Percentiles rank a stretch among this genome's conserved stretches.
Evolutionary conservation across 2,329 filamentous ascomycete species (phyloP).

Genomic region (Fusarium euwallaceae): DNA sequence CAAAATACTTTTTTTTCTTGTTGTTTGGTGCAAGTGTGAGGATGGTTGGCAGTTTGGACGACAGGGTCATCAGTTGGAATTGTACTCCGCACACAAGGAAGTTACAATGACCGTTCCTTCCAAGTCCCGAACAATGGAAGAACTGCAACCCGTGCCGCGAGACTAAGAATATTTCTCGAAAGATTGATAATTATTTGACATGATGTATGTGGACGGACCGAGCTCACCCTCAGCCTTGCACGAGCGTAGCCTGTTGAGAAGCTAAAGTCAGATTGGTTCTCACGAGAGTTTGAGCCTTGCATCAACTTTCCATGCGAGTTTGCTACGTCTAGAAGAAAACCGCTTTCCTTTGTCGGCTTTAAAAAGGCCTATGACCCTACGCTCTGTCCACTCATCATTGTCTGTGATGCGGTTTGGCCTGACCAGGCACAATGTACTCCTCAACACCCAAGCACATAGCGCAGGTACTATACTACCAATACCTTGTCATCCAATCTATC

Average conservation of each 20-base stretch:
- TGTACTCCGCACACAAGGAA: background rate
- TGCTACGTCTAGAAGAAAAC: background rate
- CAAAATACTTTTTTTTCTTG: background rate
- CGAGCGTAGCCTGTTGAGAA: background rate
- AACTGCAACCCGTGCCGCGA: background rate
- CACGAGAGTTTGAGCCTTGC: background rate
- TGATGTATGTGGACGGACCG: background rate
- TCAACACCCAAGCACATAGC: background rate
- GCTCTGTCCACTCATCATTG: background rate
- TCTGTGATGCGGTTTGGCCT: background rate
- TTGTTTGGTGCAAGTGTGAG: background rate
- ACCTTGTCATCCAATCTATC: background rate
- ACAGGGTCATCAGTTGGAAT: background rate
- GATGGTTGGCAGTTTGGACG: background rate
- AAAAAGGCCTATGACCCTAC: background rate
- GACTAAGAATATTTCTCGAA: background rate
- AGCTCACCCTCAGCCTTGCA: background rate
- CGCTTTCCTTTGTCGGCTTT: background rate
- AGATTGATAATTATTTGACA: background rate
- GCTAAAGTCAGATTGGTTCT: background rate
- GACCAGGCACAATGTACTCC: background rate
- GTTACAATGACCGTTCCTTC: slow-evolving; percentile 3
- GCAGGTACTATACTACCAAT: background rate
- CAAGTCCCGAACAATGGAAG: background rate
- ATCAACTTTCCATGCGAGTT: background rate